Conservation (phyloP, 2,329 filamentous ascomycete species). For the Pezicula carpinea region DNA sequence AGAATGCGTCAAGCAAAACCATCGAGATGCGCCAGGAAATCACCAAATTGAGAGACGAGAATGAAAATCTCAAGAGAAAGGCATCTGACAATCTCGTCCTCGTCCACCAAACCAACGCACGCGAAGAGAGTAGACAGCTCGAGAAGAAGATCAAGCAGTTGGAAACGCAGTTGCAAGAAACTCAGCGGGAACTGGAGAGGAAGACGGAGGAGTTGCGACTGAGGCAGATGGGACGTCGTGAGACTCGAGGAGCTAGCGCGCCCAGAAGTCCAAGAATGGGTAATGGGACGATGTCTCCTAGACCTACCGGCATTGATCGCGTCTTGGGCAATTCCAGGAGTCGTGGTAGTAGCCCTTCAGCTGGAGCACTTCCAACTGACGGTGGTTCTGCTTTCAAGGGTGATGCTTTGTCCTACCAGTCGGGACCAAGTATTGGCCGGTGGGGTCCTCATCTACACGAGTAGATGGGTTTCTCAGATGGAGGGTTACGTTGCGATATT, state of each 20-base stretch:
- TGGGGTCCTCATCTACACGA: neutral
- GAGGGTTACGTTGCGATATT: neutral
- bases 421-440: neutral
- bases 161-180: slow-evolving; percentile 13
- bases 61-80: slow-evolving; percentile 13
- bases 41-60: slow-evolving; percentile 11
- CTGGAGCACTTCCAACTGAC: neutral
- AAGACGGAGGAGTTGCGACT: slow-evolving; percentile 32
- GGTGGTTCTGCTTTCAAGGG: neutral
- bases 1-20: slow-evolving; percentile 20
- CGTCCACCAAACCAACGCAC: slow-evolving; percentile 23
- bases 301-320: slow-evolving; percentile 1
- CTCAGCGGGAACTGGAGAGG: slow-evolving; percentile 30
- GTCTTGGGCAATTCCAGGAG: neutral
- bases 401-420: neutral
- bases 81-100: slow-evolving; percentile 20
- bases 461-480: neutral
- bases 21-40: slow-evolving; percentile 15
- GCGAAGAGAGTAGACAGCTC: slow-evolving; percentile 14
- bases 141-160: slow-evolving; percentile 23
- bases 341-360: neutral
- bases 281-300: slow-evolving; percentile 20
- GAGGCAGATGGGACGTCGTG: slow-evolving; percentile 35
- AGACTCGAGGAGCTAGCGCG: slow-evolving; percentile 23
- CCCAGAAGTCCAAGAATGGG: slow-evolving; percentile 27